Percentiles rank a stretch among this genome's conserved stretches.
phyloP scores from a whole-genome alignment of 768 basidiomycete genomes.

The Saitozyma sp. region DNA sequence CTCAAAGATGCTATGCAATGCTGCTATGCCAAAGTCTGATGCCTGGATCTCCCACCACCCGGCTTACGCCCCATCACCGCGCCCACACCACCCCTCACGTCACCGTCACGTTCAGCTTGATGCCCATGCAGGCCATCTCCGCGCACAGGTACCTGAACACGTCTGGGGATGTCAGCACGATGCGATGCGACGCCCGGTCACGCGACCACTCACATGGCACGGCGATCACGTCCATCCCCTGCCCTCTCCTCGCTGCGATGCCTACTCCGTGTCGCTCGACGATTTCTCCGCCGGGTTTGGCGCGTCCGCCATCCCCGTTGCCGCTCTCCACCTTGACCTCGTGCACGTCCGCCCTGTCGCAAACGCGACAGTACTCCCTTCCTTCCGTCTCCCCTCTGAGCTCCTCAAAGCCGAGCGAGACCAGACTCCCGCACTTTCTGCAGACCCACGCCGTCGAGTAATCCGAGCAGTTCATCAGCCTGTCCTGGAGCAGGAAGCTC shows the following conservation, averaged over 20 bases:
- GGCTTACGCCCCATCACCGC: neutral
- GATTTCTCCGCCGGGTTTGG: slow-evolving; percentile 23
- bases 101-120: slow-evolving; percentile 80
- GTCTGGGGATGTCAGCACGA: slow-evolving; percentile 18
- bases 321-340: slow-evolving; percentile 65
- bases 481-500: slow-evolving; percentile 95
- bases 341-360: slow-evolving; percentile 56
- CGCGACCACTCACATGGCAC: slow-evolving; percentile 71
- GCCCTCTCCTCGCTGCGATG: slow-evolving; percentile 51
- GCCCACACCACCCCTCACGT: slow-evolving; percentile 49
- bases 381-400: slow-evolving; percentile 61
- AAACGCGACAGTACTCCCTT: slow-evolving; percentile 95
- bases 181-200: neutral
- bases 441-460: slow-evolving; percentile 99
- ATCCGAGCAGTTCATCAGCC: slow-evolving; percentile 99
- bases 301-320: slow-evolving; percentile 59
- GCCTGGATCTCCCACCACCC: no score
- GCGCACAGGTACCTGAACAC: slow-evolving; percentile 56
- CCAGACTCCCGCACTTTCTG: slow-evolving; percentile 89
- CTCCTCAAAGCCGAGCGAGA: slow-evolving; percentile 95
- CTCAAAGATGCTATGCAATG: neutral
- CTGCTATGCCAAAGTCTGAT: neutral
- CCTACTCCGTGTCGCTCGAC: neutral
- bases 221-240: slow-evolving; percentile 87
- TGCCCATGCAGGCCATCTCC: slow-evolving; percentile 98